phyloP scores from a whole-genome alignment of 495 filamentous ascomycete species.

The Neurospora terricola region DNA sequence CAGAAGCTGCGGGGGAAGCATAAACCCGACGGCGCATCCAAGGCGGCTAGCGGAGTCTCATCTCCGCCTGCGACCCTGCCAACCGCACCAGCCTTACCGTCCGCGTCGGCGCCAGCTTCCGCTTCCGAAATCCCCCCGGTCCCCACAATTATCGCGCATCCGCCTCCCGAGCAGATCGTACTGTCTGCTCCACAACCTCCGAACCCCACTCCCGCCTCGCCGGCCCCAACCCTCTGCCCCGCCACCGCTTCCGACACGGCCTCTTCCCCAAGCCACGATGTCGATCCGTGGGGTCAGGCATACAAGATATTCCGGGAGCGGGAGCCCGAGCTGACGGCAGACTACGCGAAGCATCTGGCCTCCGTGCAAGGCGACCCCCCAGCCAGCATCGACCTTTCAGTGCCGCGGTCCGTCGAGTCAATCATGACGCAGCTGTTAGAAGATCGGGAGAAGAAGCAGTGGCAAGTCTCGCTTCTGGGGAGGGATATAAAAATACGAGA shows the following conservation, averaged over 20 bases:
- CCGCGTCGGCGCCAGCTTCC: neutral
- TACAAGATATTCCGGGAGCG: neutral
- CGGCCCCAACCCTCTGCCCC: neutral
- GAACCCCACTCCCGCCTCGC: neutral
- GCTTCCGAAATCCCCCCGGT: neutral
- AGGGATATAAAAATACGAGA: constrained; percentile 15
- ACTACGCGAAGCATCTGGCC: constrained; percentile 1
- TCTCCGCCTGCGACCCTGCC: neutral
- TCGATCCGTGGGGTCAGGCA: neutral
- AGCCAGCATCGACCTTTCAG: neutral
- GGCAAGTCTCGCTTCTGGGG: constrained; percentile 9
- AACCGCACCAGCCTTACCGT: neutral
- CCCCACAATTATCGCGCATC: neutral
- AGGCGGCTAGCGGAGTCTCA: neutral
- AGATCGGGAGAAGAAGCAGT: constrained; percentile 18
- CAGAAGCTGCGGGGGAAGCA: no score
- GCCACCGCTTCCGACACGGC: neutral
- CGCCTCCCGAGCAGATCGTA: neutral
- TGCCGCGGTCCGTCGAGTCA: neutral
- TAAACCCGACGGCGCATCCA: neutral
- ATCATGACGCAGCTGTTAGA: constrained; percentile 13
- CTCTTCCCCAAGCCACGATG: neutral
- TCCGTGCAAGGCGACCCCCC: neutral
- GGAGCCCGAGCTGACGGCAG: neutral
- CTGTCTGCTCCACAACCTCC: neutral